Conservation (phyloP, 23 red algal species). For the Agarophyton chilense region DNA sequence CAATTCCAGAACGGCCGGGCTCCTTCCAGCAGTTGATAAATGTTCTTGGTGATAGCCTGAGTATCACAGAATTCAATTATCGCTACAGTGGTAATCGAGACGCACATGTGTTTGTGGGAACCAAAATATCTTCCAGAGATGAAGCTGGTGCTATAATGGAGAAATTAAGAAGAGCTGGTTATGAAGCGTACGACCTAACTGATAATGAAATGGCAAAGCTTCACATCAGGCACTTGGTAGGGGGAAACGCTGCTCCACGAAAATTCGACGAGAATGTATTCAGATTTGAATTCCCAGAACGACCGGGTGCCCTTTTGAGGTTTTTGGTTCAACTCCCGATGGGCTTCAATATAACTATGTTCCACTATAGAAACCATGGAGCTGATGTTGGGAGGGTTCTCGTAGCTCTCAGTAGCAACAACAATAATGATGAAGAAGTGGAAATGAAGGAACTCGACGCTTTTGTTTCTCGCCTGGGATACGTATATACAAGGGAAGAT, state of each 20-base stretch:
- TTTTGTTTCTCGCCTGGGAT: conserved; percentile 73
- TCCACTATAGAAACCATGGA: conserved; percentile 99
- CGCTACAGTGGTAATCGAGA: conserved; percentile 68
- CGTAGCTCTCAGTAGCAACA: conserved; percentile 72
- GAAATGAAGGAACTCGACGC: conserved; percentile 22
- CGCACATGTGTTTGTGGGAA: conserved; percentile 93
- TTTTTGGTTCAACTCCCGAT: conserved; percentile 72
- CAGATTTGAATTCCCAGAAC: conserved; percentile 97
- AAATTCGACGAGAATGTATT: conserved; percentile 73
- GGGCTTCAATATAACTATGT: conserved; percentile 91
- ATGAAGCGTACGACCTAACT: conserved; percentile 73
- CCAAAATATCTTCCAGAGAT: conserved; percentile 52
- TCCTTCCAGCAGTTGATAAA: conserved; percentile 82
- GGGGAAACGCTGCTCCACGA: conserved; percentile 55
- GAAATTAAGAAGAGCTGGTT: conserved; percentile 35
- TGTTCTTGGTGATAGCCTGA: conserved; percentile 71
- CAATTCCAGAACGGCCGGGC: conserved; percentile 90
- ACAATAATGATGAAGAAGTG: background rate
- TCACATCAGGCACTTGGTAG: conserved; percentile 93
- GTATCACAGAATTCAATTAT: conserved; percentile 98
- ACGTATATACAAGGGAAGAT: conserved; percentile 51
- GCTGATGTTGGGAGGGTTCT: conserved; percentile 93
- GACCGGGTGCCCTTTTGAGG: conserved; percentile 83
- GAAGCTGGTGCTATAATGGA: conserved; percentile 51
- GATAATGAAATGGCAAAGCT: conserved; percentile 98